Base-by-base conservation (phyloP, 805 yeast genomes). In the Candida chauliodis region DNA sequence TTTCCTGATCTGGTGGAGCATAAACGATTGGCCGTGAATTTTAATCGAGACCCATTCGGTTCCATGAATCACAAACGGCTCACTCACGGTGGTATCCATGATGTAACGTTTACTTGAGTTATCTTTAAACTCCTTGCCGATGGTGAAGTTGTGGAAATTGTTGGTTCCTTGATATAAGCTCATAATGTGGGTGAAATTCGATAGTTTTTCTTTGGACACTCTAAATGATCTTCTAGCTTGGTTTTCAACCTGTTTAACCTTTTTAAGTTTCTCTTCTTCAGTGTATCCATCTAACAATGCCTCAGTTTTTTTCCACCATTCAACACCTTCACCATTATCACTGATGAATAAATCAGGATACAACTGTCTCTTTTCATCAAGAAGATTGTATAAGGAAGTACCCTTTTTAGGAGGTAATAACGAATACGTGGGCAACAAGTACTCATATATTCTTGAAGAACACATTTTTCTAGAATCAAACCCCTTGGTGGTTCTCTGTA, bases 11-110 rank as follows among this genome's bases (percentile, higher is more conserved):
- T 91, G 99, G 64, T 91, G 98, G 46, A 93, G 73, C 98, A 93
- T 93, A 62, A 93, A 93, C 3, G 96, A 87, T 65, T 93, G 99
- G 6, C 99, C 99, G 59, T 93, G 99, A 48, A 93, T 87, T 66
- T 91, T 90, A 53, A 93, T 83, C 2, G 96, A 86, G 2, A 87
- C 75, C 99, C 99, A 93, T 57, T 93, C 98, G 5, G 96, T 89
- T 33, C 86, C 89, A 54, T 90, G 86, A 48, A 91, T 90, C 36
- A 88, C 82, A 59, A 88, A 86, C 2, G 98, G 98, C 2, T 86
- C 95, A 13, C 89, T 76, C 0, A 88, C 95, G 1, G 75, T 71
- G 34, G 91, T 73, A 14, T 76, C 65, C 52, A 85, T 85, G 88
- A 93, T 90, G 58, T 68, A 85, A 52, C 99, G 73, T 36, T 75